phyloP scores from a whole-genome alignment of 2,329 filamentous ascomycete species.

The Colletotrichum spaethianum region DNA sequence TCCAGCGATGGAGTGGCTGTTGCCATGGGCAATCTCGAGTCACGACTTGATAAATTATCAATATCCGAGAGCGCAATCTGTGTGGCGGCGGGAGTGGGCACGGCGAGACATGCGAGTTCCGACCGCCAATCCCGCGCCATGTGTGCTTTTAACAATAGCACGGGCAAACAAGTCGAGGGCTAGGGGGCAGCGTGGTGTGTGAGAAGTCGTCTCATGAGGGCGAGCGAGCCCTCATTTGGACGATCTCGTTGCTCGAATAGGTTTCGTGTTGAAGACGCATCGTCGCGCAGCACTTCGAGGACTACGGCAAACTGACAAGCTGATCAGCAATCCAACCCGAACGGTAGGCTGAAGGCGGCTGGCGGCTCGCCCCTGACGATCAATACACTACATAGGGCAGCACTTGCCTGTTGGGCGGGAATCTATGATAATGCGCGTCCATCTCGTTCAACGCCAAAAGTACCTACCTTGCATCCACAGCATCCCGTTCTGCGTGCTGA shows the following conservation, averaged over 20 bases:
- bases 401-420: neutral
- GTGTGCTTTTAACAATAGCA: neutral
- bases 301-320: neutral
- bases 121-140: neutral
- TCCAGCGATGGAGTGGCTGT: neutral
- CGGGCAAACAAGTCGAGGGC: neutral
- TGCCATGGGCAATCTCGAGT: neutral
- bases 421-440: neutral
- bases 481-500: neutral
- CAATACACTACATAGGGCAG: neutral
- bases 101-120: neutral
- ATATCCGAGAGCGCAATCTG: neutral
- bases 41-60: neutral
- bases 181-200: no score
- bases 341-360: slow-evolving; percentile 12
- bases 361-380: slow-evolving; percentile 28
- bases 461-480: neutral
- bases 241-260: neutral
- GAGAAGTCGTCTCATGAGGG: no score
- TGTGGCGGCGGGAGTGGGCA: neutral
- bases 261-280: neutral
- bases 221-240: neutral
- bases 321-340: neutral
- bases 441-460: neutral
- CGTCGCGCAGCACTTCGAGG: neutral